Conservation (phyloP, 352 stramenopile species). For the Stephanocyclus meneghinianus region DNA sequence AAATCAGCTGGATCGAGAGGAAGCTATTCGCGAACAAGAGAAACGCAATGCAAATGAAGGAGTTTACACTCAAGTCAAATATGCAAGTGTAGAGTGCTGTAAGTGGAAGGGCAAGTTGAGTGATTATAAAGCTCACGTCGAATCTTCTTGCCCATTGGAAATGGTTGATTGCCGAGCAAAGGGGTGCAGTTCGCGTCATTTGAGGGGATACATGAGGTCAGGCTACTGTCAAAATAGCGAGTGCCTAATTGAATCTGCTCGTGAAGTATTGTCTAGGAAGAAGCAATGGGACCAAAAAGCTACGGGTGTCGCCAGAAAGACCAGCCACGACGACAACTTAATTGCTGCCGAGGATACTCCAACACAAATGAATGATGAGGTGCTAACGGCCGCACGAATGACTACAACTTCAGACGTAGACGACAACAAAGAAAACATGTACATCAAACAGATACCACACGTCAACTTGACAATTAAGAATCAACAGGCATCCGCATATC, state of each 20-base stretch:
- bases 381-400: not conserved
- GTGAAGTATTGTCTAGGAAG: not conserved
- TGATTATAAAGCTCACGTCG: not conserved
- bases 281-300: not conserved
- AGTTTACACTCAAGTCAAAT: not conserved
- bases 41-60: not conserved
- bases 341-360: not conserved
- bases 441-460: not conserved
- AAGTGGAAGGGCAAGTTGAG: conserved; percentile 7
- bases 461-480: too few relatives aligned
- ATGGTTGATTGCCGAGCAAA: not conserved
- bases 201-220: conserved; percentile 3
- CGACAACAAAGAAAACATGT: conserved; percentile 1
- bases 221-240: conserved; percentile 6
- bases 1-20: conserved; percentile 19
- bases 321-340: not conserved
- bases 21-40: not conserved
- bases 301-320: too few relatives aligned
- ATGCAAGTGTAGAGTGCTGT: conserved; percentile 12
- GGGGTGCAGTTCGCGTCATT: conserved; percentile 4
- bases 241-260: not conserved
- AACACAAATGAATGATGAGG: not conserved
- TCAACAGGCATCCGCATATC: too few relatives aligned
- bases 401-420: not conserved
- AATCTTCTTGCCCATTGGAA: conserved; percentile 3